phyloP scores from a whole-genome alignment of 768 basidiomycete genomes.

The Collybiopsis luxurians region DNA sequence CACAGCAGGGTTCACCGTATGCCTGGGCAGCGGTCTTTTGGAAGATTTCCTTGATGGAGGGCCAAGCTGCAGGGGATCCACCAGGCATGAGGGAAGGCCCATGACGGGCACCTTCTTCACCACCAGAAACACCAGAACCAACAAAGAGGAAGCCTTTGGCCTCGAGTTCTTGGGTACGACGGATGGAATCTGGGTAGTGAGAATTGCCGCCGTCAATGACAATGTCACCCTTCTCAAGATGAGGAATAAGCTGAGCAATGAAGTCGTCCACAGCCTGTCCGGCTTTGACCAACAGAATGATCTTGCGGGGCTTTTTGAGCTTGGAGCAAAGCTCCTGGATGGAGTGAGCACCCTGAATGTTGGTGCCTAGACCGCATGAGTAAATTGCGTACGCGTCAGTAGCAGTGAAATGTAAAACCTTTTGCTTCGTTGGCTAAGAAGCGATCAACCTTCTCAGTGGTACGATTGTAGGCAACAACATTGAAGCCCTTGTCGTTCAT shows the following conservation, averaged over 20 bases:
- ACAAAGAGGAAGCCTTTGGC: slow-evolving; percentile 94
- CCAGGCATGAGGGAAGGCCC: slow-evolving; percentile 99
- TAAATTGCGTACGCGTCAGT: slow-evolving; percentile 3
- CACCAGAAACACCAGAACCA: slow-evolving; percentile 98
- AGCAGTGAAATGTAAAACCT: slow-evolving; percentile 45
- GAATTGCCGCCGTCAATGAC: slow-evolving; percentile 99
- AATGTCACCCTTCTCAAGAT: slow-evolving; percentile 95
- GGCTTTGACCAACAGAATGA: slow-evolving; percentile 98
- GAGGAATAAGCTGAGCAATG: slow-evolving; percentile 83
- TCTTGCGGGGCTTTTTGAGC: slow-evolving; percentile 94
- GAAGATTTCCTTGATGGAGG: slow-evolving; percentile 96
- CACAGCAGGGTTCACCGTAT: slow-evolving; percentile 95
- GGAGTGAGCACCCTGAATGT: slow-evolving; percentile 92
- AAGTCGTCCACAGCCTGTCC: slow-evolving; percentile 95
- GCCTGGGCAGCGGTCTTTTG: slow-evolving; percentile 96
- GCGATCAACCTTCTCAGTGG: slow-evolving; percentile 90
- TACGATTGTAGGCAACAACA: slow-evolving; percentile 97
- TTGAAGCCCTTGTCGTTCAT: slow-evolving; percentile 99
- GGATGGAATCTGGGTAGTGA: slow-evolving; percentile 97
- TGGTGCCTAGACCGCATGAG: slow-evolving; percentile 64
- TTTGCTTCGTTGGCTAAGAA: slow-evolving; percentile 98
- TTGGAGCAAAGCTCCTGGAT: slow-evolving; percentile 88
- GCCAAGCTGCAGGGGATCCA: slow-evolving; percentile 93
- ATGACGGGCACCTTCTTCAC: slow-evolving; percentile 96
- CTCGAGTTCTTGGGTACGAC: slow-evolving; percentile 91